Base-by-base conservation (phyloP, 139 green algal genomes). In the Chlamydomonas eustigma region DNA sequence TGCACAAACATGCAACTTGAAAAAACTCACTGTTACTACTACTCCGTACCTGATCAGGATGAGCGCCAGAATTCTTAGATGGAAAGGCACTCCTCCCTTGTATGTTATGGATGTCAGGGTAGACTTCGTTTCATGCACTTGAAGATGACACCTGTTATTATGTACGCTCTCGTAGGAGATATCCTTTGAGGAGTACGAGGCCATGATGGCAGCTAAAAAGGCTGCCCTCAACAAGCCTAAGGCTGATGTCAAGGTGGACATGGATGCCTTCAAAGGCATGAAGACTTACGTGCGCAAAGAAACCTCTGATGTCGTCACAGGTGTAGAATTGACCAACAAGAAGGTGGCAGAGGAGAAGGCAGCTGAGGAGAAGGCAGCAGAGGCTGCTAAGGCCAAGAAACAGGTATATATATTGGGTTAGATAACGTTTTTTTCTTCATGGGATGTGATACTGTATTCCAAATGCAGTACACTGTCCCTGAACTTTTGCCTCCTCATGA, bases 181-280 rank as follows among this genome's bases (percentile, higher is more conserved):
- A 75, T 86, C 74, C 44, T 85, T 94, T 35, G 87, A 93, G 50
- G 88, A 94, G 81, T 95, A 93, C 33, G 89, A 93, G 85, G 79
- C 50, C 22, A 37, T 88, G 74, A 74, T 92, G 79, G 84, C 81
- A 4, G 90, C 91, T 83, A 93, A 93, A 88, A 89, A 89, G 76
- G 88, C 88, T 0, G 85, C 74, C 12, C 83, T 95, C 35, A 94
- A 94, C 86, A 92, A 92, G 81, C 30, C 70, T 32, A 36, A 32
- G 4, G 39, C 71, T 4, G 82, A 83, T 39, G 75, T 78, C 66
- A 73, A 77, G 36, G 78, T 89, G n/a, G 79, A 84, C 64, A 31
- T 79, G 35, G 50, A 68, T 32, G 73, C 51, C 6, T 74, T 77
- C 58, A 71, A 81, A 32, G 28, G 34, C 38, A 68, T 37, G 18